Conservation (phyloP, 495 filamentous ascomycete species). For the Thermochaetoides thermophila region DNA sequence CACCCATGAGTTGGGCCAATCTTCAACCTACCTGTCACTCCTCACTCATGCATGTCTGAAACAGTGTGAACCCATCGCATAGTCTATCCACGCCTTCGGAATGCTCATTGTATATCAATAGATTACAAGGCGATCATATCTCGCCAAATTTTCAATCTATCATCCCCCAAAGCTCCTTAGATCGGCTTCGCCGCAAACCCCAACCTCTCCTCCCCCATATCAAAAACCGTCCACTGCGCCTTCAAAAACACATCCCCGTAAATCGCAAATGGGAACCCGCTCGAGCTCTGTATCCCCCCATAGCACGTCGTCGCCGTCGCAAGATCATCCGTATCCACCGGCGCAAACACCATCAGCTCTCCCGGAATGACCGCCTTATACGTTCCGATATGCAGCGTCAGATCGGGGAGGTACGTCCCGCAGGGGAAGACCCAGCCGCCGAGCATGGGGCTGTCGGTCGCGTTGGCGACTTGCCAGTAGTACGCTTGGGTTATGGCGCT, state of each 20-base stretch:
- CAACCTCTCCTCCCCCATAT: slow-evolving; percentile 49
- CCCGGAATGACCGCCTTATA: slow-evolving; percentile 44
- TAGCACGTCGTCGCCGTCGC: slow-evolving; percentile 39
- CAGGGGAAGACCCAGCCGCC: slow-evolving; percentile 39
- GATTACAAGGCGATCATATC: too few species aligned
- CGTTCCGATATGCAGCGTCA: slow-evolving; percentile 43
- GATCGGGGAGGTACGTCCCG: slow-evolving; percentile 19
- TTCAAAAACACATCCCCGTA: slow-evolving; percentile 63
- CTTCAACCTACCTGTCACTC: too few species aligned
- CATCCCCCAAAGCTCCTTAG: too few species aligned
- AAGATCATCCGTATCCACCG: slow-evolving; percentile 23
- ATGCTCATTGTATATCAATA: too few species aligned
- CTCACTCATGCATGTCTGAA: too few species aligned
- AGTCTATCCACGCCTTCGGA: too few species aligned
- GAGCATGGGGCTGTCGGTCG: slow-evolving; percentile 27
- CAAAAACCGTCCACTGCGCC: slow-evolving; percentile 60
- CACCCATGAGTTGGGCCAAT: too few species aligned
- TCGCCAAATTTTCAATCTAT: not conserved
- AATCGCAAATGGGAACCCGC: slow-evolving; percentile 51
- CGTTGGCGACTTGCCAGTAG: slow-evolving; percentile 47
- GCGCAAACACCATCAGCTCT: slow-evolving; percentile 44
- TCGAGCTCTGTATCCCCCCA: slow-evolving; percentile 50
- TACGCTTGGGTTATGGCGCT: slow-evolving; percentile 44
- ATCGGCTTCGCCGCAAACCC: slow-evolving; percentile 52
- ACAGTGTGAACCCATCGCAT: too few species aligned